Base-by-base conservation (phyloP, 2,329 filamentous ascomycete genomes). In the Drechslerella coelobrocha region DNA sequence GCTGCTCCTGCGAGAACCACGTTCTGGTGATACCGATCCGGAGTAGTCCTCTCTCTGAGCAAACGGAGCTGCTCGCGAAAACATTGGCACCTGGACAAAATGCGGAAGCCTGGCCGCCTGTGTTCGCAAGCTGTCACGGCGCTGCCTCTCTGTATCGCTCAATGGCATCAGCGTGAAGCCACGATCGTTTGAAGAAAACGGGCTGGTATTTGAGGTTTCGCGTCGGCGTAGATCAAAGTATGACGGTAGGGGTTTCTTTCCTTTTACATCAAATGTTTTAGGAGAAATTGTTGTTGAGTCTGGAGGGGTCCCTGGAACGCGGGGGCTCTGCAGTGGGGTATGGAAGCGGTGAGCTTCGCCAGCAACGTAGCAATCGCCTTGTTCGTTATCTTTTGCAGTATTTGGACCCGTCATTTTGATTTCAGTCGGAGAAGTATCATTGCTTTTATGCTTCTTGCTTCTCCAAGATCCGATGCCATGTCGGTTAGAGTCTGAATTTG, bases 81-180 rank as follows among this genome's bases (percentile, higher is more conserved):
- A 62, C 52, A 69, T 57, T 6, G 65, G 65, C 9, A 69, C 65
- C 23, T 62, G 37, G 1, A 69, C 65, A 34, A 69, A 69, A 47
- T 69, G 65, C 31, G 65, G 65, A 45, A 69, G 37, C 23, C 48
- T 50, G 2, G 21, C 24, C 14, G 43, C 56, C 12, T 69, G 45
- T 1, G 57, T 27, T 26, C 59, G 29, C 14, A 57, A 27, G 12
- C 23, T 45, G 6, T 43, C 24, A 43, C 31, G 65, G 8, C 24
- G 27, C 8, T 34, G 19, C 9, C 55, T 37, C 12, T 61, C 47
- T 12, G 57, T 29, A 39, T 69, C 65, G 24, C 56, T 69, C 26
- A 69, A 43, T 14, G 65, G 56, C 65, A 69, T 69, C n/a, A 69
- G 41, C 21, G 65, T 69, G 31, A 69, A 69, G 9, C 52, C 57